A percentile compares a stretch with the other conserved stretches of the same genome.
These are phyloP conservation scores for Fraxinus excelsior DNA, from an alignment of 257 asterid genomes.

Conservation along the genomic window DNA sequence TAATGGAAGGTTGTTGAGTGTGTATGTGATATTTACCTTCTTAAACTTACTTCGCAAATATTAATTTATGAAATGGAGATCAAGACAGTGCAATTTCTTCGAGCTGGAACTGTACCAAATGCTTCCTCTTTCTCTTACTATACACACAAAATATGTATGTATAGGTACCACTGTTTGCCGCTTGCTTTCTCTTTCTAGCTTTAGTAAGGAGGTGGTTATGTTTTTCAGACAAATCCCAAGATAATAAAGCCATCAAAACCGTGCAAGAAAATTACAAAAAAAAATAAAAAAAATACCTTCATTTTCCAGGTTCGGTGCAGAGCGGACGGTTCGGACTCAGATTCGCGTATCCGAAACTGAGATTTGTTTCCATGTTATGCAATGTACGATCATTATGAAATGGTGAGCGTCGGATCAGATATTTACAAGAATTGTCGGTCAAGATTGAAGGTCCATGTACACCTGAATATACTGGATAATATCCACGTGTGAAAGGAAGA, in stretches of 20 bases:
- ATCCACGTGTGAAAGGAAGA: slow-evolving; percentile 12
- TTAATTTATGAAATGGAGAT: slow-evolving; percentile 45
- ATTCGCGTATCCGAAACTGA: slow-evolving; percentile 33
- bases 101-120: slow-evolving; percentile 37
- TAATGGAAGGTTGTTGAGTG: slow-evolving; percentile 25
- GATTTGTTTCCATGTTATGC: slow-evolving; percentile 32
- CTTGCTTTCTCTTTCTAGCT: slow-evolving; percentile 53
- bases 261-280: neutral
- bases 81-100: slow-evolving; percentile 41
- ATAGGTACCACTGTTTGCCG: slow-evolving; percentile 26
- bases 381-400: slow-evolving; percentile 1
- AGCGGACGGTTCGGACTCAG: slow-evolving; percentile 38
- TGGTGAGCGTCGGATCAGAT: slow-evolving; percentile 35
- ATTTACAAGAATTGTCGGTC: slow-evolving; percentile 26
- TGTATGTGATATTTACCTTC: slow-evolving; percentile 27
- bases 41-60: slow-evolving; percentile 35
- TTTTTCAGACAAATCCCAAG: slow-evolving; percentile 38
- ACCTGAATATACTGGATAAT: slow-evolving; percentile 15
- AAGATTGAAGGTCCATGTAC: slow-evolving; percentile 13
- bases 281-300: slow-evolving; percentile 7
- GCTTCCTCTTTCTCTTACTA: slow-evolving; percentile 34
- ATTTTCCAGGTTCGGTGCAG: slow-evolving; percentile 31
- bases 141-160: slow-evolving; percentile 23
- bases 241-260: slow-evolving; percentile 40
- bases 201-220: slow-evolving; percentile 31